phyloP scores from a whole-genome alignment of 1,139 yeast species.

The Yamadazyma spencermartinsiae region DNA sequence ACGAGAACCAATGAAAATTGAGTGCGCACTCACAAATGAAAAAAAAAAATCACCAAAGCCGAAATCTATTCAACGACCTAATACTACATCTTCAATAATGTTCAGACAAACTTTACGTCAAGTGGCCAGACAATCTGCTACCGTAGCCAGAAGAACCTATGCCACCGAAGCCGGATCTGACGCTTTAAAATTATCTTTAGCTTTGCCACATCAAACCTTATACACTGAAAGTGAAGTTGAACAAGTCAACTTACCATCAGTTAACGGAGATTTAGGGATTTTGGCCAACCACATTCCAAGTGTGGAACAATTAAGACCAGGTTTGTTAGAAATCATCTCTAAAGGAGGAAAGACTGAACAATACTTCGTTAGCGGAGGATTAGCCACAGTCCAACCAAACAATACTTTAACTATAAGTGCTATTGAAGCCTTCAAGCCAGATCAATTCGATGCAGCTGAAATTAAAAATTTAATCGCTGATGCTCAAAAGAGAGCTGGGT shows the following conservation, averaged over 20 bases:
- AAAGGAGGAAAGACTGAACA: slow-evolving; percentile 72
- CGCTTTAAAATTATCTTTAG: slow-evolving; percentile 83
- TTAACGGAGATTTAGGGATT: slow-evolving; percentile 96
- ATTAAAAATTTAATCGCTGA: slow-evolving; percentile 83
- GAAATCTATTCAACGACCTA: slow-evolving; percentile 12
- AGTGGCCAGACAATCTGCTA: slow-evolving; percentile 62
- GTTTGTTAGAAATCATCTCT: slow-evolving; percentile 89
- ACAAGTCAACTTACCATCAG: slow-evolving; percentile 96
- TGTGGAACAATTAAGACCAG: slow-evolving; percentile 96
- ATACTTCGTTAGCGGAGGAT: slow-evolving; percentile 94
- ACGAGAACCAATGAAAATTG: slow-evolving; percentile 29
- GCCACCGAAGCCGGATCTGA: slow-evolving; percentile 85
- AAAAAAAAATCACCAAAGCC: slow-evolving; percentile 11
- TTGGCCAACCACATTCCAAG: slow-evolving; percentile 98
- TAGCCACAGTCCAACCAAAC: slow-evolving; percentile 96
- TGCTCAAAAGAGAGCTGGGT: slow-evolving; percentile 88
- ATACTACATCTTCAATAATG: slow-evolving; percentile 36
- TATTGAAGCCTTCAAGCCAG: slow-evolving; percentile 93
- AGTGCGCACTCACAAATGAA: slow-evolving; percentile 8
- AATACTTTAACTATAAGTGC: slow-evolving; percentile 89
- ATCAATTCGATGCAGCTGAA: slow-evolving; percentile 79
- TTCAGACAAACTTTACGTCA: slow-evolving; percentile 70
- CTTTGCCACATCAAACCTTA: slow-evolving; percentile 81
- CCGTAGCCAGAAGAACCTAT: slow-evolving; percentile 73
- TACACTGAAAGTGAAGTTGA: slow-evolving; percentile 54